phyloP scores from a whole-genome alignment of 768 basidiomycete genomes.

The Termitomyces sp. region DNA sequence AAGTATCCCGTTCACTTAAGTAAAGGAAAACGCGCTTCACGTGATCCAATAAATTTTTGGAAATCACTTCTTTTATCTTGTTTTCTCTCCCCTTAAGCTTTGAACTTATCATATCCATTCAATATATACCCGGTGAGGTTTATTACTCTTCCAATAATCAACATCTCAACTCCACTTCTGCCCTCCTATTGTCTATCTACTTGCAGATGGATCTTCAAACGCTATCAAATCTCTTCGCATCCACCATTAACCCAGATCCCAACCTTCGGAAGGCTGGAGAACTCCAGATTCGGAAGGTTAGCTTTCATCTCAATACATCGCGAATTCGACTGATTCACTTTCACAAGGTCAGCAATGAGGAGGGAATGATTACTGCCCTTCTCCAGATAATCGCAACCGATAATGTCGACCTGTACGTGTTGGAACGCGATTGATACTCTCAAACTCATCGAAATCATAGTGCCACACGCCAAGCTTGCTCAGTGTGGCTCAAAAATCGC shows the following conservation, averaged over 20 bases:
- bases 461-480: slow-evolving; percentile 77
- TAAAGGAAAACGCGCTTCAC: slow-evolving; percentile 11
- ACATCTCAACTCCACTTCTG: not conserved
- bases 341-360: slow-evolving; percentile 64
- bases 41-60: slow-evolving; percentile 14
- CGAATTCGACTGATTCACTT: not conserved
- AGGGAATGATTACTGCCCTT: slow-evolving; percentile 79
- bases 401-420: slow-evolving; percentile 68
- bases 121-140: slow-evolving; percentile 15
- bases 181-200: not conserved
- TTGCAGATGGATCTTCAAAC: slow-evolving; percentile 65
- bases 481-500: slow-evolving; percentile 90
- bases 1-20: no score
- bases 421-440: slow-evolving; percentile 24
- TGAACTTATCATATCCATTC: not conserved
- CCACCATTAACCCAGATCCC: slow-evolving; percentile 78
- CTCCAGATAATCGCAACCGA: slow-evolving; percentile 82
- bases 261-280: slow-evolving; percentile 84
- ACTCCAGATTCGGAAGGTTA: slow-evolving; percentile 81
- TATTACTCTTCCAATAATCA: not conserved
- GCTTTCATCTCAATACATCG: slow-evolving; percentile 5
- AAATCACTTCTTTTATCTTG: slow-evolving; percentile 4
- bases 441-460: slow-evolving; percentile 27
- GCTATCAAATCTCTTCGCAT: slow-evolving; percentile 72
- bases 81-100: not conserved